phyloP scores from a whole-genome alignment of 257 asterid genomes.

The Solanum sejunctum region DNA sequence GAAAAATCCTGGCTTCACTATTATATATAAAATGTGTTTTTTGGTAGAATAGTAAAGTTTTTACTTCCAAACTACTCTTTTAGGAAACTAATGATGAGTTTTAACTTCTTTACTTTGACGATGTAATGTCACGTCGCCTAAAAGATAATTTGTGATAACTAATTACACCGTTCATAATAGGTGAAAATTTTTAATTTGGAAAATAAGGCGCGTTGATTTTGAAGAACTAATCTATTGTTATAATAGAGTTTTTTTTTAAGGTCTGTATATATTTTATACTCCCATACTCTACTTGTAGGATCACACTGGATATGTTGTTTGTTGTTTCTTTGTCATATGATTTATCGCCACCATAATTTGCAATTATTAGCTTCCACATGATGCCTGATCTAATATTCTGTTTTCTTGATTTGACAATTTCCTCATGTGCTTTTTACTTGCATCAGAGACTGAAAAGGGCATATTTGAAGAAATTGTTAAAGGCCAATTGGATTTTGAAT shows the following conservation, averaged over 20 bases:
- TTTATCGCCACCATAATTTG: background rate
- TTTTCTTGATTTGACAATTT: background rate
- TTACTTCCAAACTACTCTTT: background rate
- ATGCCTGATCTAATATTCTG: background rate
- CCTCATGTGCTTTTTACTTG: background rate
- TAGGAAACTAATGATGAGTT: background rate
- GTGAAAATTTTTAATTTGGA: background rate
- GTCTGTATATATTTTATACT: too few relatives aligned
- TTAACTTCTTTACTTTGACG: background rate
- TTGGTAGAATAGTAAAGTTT: background rate
- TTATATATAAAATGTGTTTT: background rate
- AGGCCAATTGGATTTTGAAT: slow-evolving; percentile 23
- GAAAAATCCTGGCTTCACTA: too few relatives aligned
- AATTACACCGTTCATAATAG: background rate
- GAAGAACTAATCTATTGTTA: background rate
- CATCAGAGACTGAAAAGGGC: slow-evolving; percentile 22
- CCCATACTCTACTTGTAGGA: too few relatives aligned
- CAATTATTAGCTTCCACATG: background rate
- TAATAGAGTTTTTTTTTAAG: background rate
- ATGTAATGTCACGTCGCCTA: background rate
- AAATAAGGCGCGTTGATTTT: background rate
- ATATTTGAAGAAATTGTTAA: slow-evolving; percentile 17
- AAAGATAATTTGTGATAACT: background rate
- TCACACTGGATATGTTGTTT: too few relatives aligned
- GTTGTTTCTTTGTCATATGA: too few relatives aligned